phyloP scores from a whole-genome alignment of 352 stramenopile genomes.

The Phytopythium kandeliae region DNA sequence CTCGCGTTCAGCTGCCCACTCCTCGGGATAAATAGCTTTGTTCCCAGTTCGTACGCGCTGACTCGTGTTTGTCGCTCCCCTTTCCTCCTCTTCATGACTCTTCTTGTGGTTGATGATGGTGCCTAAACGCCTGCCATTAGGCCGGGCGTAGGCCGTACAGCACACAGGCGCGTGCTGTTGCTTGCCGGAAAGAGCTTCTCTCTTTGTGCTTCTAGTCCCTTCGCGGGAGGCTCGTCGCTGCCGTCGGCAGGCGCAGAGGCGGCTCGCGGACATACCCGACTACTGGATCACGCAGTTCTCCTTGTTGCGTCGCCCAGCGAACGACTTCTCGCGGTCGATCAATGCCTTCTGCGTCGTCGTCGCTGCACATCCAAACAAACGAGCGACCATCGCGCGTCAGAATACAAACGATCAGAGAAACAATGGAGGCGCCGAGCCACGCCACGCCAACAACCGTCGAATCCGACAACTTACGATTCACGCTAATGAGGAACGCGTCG shows the following conservation, averaged over 20 bases:
- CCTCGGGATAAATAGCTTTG: conserved; percentile 4
- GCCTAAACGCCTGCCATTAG: neutral
- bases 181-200: conserved; percentile 17
- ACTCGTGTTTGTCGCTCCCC: neutral
- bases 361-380: conserved; percentile 21
- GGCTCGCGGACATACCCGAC: neutral
- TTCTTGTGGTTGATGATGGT: conserved; percentile 1
- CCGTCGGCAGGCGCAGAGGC: neutral
- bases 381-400: conserved; percentile 3
- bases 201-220: conserved; percentile 19
- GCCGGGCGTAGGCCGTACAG: conserved; percentile 2
- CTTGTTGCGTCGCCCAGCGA: conserved; percentile 64
- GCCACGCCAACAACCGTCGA: neutral
- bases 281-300: conserved; percentile 81
- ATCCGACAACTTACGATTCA: conserved; percentile 62
- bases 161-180: conserved; percentile 2
- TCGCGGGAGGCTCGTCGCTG: neutral
- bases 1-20: neutral
- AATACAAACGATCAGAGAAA: conserved; percentile 9
- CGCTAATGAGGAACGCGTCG: conserved; percentile 80
- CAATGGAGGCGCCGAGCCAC: neutral
- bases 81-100: neutral
- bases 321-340: conserved; percentile 75
- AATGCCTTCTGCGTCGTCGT: conserved; percentile 73
- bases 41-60: conserved; percentile 1